Conservation (phyloP, 2,329 filamentous ascomycete genomes). For the Colletotrichum paranaense region DNA sequence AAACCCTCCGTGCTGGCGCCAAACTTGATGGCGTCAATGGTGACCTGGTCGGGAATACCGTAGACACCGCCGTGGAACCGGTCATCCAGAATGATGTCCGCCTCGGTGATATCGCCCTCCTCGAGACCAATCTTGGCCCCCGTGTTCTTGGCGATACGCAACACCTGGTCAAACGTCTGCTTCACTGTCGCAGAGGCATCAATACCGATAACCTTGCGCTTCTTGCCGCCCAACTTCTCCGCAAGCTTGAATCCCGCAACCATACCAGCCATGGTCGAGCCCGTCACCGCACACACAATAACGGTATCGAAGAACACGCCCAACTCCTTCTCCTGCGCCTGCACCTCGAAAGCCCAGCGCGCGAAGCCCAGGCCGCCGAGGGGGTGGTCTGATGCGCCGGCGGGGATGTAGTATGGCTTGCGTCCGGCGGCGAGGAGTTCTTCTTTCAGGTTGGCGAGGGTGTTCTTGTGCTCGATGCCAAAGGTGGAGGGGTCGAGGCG, state of each 20-base stretch:
- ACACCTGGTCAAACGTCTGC: constrained; percentile 73
- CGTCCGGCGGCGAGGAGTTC: constrained; percentile 64
- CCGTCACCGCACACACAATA: constrained; percentile 78
- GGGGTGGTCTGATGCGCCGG: constrained; percentile 77
- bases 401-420: constrained; percentile 78
- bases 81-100: constrained; percentile 72
- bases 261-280: constrained; percentile 78
- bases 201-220: constrained; percentile 51
- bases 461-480: constrained; percentile 76
- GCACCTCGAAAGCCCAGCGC: constrained; percentile 77
- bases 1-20: constrained; percentile 76
- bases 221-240: constrained; percentile 55
- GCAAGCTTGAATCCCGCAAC: constrained; percentile 77
- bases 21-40: constrained; percentile 76
- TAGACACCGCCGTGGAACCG: constrained; percentile 76
- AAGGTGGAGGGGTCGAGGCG: constrained; percentile 70
- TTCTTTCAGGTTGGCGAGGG: constrained; percentile 63
- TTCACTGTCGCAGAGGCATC: constrained; percentile 58
- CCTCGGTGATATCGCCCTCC: constrained; percentile 68
- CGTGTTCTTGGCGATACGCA: constrained; percentile 74
- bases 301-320: constrained; percentile 76
- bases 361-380: constrained; percentile 78
- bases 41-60: constrained; percentile 73
- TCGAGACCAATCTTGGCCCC: constrained; percentile 71
- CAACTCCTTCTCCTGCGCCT: constrained; percentile 68